Evolutionary conservation across 345 rosid genomes (phyloP), one percentile per base, ranked within the genome.

Genomic region (Camelina laxa): DNA sequence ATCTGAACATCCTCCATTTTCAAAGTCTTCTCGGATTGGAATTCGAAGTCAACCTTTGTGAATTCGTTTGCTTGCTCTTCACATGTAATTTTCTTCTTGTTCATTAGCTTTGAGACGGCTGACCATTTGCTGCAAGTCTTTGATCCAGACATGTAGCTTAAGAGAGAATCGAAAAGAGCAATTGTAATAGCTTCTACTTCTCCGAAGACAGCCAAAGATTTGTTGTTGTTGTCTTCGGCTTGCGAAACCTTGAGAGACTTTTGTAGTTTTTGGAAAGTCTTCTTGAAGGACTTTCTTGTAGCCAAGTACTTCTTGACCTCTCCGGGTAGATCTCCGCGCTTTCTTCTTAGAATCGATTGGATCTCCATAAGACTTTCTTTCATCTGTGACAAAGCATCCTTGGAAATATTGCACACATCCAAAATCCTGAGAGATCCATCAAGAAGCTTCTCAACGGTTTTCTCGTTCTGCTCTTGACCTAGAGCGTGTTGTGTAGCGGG

Each of bases 331-430:
- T 62, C 73, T 6, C 51, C 80, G 2, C 41, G 49, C 41, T 57
- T 63, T 39, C 80, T 66, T 10, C 75, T 39, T 38, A 77, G 36
- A 68, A 64, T 22, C 0, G 76, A 80, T 22, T 79, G 78, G 13
- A 85, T 68, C 24, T 77, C 77, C 13, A 72, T 65, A n/a, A 51
- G 39, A 22, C 69, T 21, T 31, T 77, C 78, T 51, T 77, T 81
- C 59, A 73, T 77, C 56, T 75, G 84, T 6, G 73, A 53, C 60
- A 85, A 64, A 21, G 60, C 80, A 78, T 80, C 85, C 51, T 76
- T 78, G 20, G 79, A 48, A 6, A 60, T 66, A 61, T 65, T 73
- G 51, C 82, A 82, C 13, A 78, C 30, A 3, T 80, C 84, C 70
- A 80, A 61, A 64, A 82, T 62, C 44, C 45, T 48, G 1, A 82